A percentile compares a stretch with the other conserved stretches of the same genome.
These are phyloP conservation scores for Penicillium frequentans DNA, from an alignment of 2,329 filamentous ascomycete genomes.

Conservation along the genomic window DNA sequence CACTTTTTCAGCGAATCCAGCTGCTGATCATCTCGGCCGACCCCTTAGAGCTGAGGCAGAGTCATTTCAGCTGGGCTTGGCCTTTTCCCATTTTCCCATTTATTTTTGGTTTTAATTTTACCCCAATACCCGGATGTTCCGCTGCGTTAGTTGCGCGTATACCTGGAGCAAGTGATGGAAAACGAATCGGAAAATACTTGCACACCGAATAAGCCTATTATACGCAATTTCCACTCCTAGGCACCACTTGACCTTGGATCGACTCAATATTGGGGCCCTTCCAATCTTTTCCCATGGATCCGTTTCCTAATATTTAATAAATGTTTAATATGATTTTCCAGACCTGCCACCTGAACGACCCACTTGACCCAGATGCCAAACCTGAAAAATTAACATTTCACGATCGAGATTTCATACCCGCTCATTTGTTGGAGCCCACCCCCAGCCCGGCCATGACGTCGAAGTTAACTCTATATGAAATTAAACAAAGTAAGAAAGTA, in stretches of 20 bases:
- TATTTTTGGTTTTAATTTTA: neutral
- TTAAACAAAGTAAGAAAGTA: neutral
- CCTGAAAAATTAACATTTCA: constrained; percentile 6
- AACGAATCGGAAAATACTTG: constrained; percentile 12
- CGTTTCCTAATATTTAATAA: constrained; percentile 1
- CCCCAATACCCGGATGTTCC: neutral
- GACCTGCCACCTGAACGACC: constrained; percentile 6
- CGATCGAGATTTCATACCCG: constrained; percentile 9
- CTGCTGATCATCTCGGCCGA: constrained; percentile 1
- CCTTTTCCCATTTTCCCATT: neutral
- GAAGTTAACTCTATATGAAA: neutral
- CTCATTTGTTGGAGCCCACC: neutral
- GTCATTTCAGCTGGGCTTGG: neutral
- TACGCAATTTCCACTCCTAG: neutral
- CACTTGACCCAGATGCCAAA: constrained; percentile 9
- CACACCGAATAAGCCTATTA: constrained; percentile 2
- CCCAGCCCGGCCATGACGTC: constrained; percentile 13
- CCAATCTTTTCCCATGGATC: constrained; percentile 10
- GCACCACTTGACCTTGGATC: constrained; percentile 1
- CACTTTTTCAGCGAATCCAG: constrained; percentile 12
- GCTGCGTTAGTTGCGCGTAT: neutral
- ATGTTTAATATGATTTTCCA: neutral
- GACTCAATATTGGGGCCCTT: constrained; percentile 15
- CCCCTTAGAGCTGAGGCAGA: neutral
- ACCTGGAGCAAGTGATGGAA: neutral